These are phyloP conservation scores for baker's yeast (Saccharomyces cerevisiae) DNA, from an alignment of 805 yeast genomes.

Conservation along the genomic window DNA sequence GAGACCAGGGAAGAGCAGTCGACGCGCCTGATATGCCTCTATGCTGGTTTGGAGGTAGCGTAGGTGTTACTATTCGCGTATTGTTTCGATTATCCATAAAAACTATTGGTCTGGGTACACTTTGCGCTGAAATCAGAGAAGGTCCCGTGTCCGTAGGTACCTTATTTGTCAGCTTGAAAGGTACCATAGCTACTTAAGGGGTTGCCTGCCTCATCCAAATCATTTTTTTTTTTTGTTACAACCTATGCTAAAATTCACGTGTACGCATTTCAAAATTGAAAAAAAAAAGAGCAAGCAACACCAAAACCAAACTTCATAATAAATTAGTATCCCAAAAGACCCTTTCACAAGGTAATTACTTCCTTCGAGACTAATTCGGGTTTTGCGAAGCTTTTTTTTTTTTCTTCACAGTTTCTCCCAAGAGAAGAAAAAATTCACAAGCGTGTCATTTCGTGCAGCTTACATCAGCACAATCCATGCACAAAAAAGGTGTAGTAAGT, in stretches of 20 bases:
- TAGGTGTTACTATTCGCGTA: conserved; percentile 9
- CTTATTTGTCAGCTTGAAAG: conserved; percentile 50
- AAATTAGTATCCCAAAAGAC: background rate
- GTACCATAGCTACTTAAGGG: conserved; percentile 35
- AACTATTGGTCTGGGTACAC: conserved; percentile 11
- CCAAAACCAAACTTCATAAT: background rate
- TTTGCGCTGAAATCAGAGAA: conserved; percentile 4
- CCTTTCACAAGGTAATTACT: background rate
- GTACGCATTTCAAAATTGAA: background rate
- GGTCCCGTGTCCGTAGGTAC: conserved; percentile 30
- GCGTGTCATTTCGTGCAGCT: background rate
- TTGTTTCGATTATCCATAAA: conserved; percentile 6
- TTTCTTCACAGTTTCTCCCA: background rate
- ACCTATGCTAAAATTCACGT: background rate
- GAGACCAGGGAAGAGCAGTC: conserved; percentile 6
- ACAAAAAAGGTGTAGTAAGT: background rate
- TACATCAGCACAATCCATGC: background rate
- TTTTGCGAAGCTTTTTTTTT: background rate
- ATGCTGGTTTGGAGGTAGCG: conserved; percentile 23
- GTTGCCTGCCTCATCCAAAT: background rate
- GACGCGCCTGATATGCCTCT: conserved; percentile 28
- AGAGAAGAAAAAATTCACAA: background rate
- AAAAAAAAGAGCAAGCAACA: background rate
- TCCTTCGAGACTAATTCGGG: background rate
- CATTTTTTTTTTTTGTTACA: background rate